Evolutionary conservation across 768 basidiomycete genomes (phyloP).

Genomic region (Hydnum rufescens): DNA sequence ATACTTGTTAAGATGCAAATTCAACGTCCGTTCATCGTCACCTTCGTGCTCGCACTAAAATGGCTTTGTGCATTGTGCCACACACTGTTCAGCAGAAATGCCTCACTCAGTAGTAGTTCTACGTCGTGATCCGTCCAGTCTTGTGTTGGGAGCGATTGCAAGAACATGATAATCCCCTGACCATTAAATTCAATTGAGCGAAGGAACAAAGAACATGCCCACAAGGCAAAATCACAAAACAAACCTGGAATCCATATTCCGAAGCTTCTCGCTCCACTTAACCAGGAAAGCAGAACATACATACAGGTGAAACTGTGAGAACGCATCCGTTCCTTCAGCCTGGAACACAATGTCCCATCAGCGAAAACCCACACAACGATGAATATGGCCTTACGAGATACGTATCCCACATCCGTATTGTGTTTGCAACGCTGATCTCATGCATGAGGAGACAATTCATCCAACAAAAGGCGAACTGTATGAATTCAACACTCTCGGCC

Average conservation of each 20-base stretch:
- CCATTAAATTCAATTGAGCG: neutral
- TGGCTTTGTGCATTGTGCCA: conserved; percentile 90
- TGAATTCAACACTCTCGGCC: conserved; percentile 88
- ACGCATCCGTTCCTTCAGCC: conserved; percentile 95
- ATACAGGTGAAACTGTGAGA: conserved; percentile 96
- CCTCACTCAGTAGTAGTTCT: conserved; percentile 85
- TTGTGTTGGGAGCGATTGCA: conserved; percentile 81
- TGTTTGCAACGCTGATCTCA: conserved; percentile 91
- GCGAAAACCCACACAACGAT: neutral
- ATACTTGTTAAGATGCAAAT: no score
- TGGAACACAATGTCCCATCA: conserved; percentile 17
- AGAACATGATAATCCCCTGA: conserved; percentile 98
- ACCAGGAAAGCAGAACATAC: conserved; percentile 96
- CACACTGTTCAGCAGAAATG: conserved; percentile 81
- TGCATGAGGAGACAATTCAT: conserved; percentile 99
- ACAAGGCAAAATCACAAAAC: conserved; percentile 10
- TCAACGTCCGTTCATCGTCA: no score
- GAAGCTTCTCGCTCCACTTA: conserved; percentile 81
- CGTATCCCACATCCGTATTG: conserved; percentile 99
- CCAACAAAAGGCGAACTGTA: conserved; percentile 99
- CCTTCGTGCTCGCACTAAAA: conserved; percentile 26
- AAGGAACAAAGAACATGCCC: neutral
- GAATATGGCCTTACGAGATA: conserved; percentile 50
- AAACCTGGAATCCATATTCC: conserved; percentile 97
- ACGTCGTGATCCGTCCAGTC: conserved; percentile 93